Percentiles rank a stretch among this genome's conserved stretches.
Conservation (phyloP, 805 yeast species). For the Yamadazyma olivae region DNA sequence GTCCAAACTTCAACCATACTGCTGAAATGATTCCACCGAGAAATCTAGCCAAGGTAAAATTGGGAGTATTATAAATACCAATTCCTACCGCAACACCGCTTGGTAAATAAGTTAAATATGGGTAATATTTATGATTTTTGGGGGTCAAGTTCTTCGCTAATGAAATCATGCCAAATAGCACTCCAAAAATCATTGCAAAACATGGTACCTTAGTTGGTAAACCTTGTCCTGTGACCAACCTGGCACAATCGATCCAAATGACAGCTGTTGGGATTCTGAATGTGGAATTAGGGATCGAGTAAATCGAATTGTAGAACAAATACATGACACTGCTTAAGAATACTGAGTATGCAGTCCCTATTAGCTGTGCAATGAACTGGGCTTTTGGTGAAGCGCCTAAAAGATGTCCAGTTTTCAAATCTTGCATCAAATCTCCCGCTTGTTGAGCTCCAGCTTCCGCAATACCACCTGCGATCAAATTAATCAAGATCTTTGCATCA, state of each 20-base stretch:
- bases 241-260: slow-evolving; percentile 94
- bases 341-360: slow-evolving; percentile 86
- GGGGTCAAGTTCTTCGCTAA: slow-evolving; percentile 57
- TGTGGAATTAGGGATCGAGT: slow-evolving; percentile 76
- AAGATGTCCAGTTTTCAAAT: slow-evolving; percentile 88
- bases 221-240: slow-evolving; percentile 88
- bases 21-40: slow-evolving; percentile 76
- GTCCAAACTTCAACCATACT: slow-evolving; percentile 46
- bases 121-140: slow-evolving; percentile 34
- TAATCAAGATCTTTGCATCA: slow-evolving; percentile 80
- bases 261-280: slow-evolving; percentile 93
- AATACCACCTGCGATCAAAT: slow-evolving; percentile 91
- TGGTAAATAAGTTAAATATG: slow-evolving; percentile 62
- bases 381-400: slow-evolving; percentile 90
- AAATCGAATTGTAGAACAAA: slow-evolving; percentile 73
- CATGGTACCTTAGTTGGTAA: slow-evolving; percentile 75
- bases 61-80: slow-evolving; percentile 91
- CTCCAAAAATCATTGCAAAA: slow-evolving; percentile 60
- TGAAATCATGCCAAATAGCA: slow-evolving; percentile 66
- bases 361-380: slow-evolving; percentile 84
- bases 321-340: slow-evolving; percentile 79
- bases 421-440: slow-evolving; percentile 98
- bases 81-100: slow-evolving; percentile 97
- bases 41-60: slow-evolving; percentile 90
- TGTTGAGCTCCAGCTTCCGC: slow-evolving; percentile 99